Evolutionary conservation across 148 eudicot genomes (phyloP).

Genomic region (Cornus kousa): DNA sequence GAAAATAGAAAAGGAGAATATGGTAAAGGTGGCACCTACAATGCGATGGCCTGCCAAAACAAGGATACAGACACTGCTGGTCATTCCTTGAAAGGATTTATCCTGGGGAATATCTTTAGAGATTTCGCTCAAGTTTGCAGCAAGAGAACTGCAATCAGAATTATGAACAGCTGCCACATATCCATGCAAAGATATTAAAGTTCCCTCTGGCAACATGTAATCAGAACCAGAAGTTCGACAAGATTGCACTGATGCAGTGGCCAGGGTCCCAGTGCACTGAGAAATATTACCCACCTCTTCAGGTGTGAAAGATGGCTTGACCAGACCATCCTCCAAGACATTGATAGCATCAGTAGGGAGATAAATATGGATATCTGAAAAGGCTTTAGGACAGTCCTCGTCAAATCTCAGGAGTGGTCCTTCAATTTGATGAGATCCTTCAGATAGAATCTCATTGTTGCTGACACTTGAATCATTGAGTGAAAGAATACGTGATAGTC

Average conservation of each 20-base stretch:
- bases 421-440: constrained; percentile 25
- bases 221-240: constrained; percentile 24
- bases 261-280: constrained; percentile 16
- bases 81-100: constrained; percentile 27
- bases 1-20: constrained; percentile 17
- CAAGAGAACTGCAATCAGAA: constrained; percentile 21
- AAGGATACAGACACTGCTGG: constrained; percentile 46
- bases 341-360: constrained; percentile 34
- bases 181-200: constrained; percentile 65
- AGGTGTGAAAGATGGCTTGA: constrained; percentile 21
- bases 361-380: constrained; percentile 50
- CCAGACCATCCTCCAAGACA: constrained; percentile 29
- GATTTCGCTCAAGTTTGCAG: constrained; percentile 19
- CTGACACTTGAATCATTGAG: constrained; percentile 16
- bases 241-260: constrained; percentile 23
- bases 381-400: constrained; percentile 25
- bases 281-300: constrained; percentile 20
- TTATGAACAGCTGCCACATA: constrained; percentile 53
- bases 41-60: constrained; percentile 47
- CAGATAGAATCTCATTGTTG: constrained; percentile 17
- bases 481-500: constrained; percentile 19
- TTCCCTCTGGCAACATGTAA: constrained; percentile 54
- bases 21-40: constrained; percentile 39
- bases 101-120: constrained; percentile 24
- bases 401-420: constrained; percentile 26